Percentiles rank a stretch among this genome's conserved stretches.
Evolutionary conservation across 495 filamentous ascomycete species (phyloP).

Genomic region (Margaritispora aquatica): DNA sequence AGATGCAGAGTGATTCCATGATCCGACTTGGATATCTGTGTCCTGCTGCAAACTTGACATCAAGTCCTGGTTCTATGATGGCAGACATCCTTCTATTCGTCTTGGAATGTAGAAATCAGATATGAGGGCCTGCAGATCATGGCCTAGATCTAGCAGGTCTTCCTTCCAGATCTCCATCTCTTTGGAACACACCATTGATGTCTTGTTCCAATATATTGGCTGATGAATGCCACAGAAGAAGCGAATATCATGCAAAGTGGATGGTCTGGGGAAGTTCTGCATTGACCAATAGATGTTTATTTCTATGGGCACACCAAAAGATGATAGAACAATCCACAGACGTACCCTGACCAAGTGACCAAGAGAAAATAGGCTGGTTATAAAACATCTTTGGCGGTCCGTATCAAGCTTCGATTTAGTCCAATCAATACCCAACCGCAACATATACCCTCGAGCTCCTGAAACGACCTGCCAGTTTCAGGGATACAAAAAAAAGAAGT

Average conservation of each 20-base stretch:
- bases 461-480: constrained; percentile 15
- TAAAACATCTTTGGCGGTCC: not conserved
- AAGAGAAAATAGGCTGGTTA: not conserved
- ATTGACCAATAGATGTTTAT: not conserved
- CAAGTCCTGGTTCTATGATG: too few relatives aligned
- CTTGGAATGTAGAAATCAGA: too few relatives aligned
- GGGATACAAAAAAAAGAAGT: not conserved
- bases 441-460: not conserved
- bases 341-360: not conserved
- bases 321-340: not conserved
- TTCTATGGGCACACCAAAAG: not conserved
- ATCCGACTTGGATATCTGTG: too few relatives aligned
- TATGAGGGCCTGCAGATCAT: not conserved
- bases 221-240: not conserved
- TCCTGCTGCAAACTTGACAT: too few relatives aligned
- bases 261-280: not conserved
- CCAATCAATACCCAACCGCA: constrained; percentile 3
- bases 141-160: not conserved
- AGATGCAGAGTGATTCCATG: too few relatives aligned
- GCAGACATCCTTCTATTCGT: too few relatives aligned
- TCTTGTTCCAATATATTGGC: not conserved
- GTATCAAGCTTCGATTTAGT: not conserved
- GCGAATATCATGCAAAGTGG: not conserved
- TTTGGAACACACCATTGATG: not conserved
- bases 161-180: not conserved